phyloP scores from a whole-genome alignment of 1,284 basidiomycete species.

The Leccinum fuscescens region DNA sequence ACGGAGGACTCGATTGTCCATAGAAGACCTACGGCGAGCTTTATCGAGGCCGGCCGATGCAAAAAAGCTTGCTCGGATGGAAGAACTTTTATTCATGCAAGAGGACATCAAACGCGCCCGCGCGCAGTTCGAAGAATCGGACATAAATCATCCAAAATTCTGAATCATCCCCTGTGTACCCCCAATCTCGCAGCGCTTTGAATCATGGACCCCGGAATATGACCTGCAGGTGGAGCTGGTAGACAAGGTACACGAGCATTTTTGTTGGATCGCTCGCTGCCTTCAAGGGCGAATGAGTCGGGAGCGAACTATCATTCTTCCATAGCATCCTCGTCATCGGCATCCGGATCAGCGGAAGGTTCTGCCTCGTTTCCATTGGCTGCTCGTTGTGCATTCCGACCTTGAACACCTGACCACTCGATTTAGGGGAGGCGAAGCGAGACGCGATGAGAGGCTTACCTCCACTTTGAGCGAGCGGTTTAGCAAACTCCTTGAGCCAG shows the following conservation, averaged over 20 bases:
- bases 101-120: slow-evolving; percentile 89
- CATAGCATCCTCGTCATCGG: slow-evolving; percentile 56
- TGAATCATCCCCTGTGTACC: slow-evolving; percentile 18
- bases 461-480: slow-evolving; percentile 69
- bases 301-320: slow-evolving; percentile 43
- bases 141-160: slow-evolving; percentile 53
- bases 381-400: slow-evolving; percentile 36
- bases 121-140: slow-evolving; percentile 71
- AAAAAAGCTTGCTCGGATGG: slow-evolving; percentile 85
- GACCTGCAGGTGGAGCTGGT: background rate
- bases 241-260: background rate
- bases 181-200: background rate
- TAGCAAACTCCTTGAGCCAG: slow-evolving; percentile 72
- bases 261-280: background rate
- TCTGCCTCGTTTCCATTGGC: slow-evolving; percentile 22
- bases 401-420: slow-evolving; percentile 52
- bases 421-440: slow-evolving; percentile 13
- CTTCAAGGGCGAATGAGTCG: background rate
- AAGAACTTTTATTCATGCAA: slow-evolving; percentile 88
- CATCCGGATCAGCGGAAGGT: slow-evolving; percentile 25
- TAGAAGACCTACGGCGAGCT: slow-evolving; percentile 77
- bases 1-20: slow-evolving; percentile 68
- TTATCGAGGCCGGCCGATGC: slow-evolving; percentile 76
- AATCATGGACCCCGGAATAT: background rate
- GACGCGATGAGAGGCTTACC: slow-evolving; percentile 42